Percentiles rank a stretch among this genome's conserved stretches.
phyloP scores from a whole-genome alignment of 2,329 filamentous ascomycete species.

The Aspergillus spinulosporus region DNA sequence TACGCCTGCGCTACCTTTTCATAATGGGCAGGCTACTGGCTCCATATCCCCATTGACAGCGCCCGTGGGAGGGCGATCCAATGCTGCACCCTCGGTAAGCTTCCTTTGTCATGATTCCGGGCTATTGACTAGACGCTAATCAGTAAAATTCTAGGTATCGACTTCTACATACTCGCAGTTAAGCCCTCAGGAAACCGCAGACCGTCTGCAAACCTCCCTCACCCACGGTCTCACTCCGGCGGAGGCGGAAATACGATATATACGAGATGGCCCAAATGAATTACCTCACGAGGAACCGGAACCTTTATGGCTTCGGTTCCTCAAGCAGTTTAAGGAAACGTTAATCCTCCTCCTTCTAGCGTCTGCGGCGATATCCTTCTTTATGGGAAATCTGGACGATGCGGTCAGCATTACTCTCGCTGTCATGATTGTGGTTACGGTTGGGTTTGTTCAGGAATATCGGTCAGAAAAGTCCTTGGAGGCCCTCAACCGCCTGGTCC shows the following conservation, averaged over 20 bases:
- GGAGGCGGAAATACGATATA: constrained; percentile 77
- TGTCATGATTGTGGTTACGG: constrained; percentile 93
- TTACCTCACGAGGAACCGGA: constrained; percentile 92
- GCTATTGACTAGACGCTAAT: constrained; percentile 8
- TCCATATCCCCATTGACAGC: constrained; percentile 33
- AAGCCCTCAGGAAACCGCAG: constrained; percentile 74
- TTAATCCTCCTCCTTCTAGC: constrained; percentile 87
- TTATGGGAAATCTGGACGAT: constrained; percentile 93
- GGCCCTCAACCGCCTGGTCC: constrained; percentile 87
- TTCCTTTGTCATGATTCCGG: constrained; percentile 11
- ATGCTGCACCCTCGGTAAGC: constrained; percentile 37
- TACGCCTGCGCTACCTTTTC: constrained; percentile 59
- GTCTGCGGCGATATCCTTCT: constrained; percentile 81
- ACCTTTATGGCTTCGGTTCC: constrained; percentile 88
- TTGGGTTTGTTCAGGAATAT: constrained; percentile 97
- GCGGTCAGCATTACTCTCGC: constrained; percentile 93
- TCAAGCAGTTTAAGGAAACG: constrained; percentile 96
- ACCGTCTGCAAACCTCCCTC: constrained; percentile 78
- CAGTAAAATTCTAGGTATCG: constrained; percentile 34
- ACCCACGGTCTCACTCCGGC: constrained; percentile 75
- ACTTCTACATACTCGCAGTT: constrained; percentile 62
- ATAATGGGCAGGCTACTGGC: constrained; percentile 48
- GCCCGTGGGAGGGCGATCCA: constrained; percentile 30
- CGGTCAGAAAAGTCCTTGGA: constrained; percentile 96
- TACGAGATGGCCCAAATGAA: constrained; percentile 86